Evolutionary conservation across 1,139 yeast species (phyloP), one percentile per base, ranked within the genome.

Genomic region (Candida glucosophila): DNA sequence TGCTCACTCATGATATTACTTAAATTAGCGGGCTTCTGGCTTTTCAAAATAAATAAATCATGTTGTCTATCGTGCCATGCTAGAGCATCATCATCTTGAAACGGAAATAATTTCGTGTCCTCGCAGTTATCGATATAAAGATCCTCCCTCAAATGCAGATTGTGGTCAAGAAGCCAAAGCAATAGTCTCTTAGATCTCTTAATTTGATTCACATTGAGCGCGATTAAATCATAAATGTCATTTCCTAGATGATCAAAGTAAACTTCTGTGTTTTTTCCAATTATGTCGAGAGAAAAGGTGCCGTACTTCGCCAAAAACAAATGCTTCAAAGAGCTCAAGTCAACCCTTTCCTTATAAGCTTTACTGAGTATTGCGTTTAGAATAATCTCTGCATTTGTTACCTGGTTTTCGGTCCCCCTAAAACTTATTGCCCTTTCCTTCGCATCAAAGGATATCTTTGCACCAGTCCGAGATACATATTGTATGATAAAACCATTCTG

Each of bases 401-500:
- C 42, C 31, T 58, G 64, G 10, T 40, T 29, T n/a, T 45, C 47
- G 0, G 64, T 55, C 2, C 67, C 67, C 11, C 35, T 28, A 20
- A 57, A 46, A 11, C 27, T 33, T 9, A 55, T 41, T 12, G 28
- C 27, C 16, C 41, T 41, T 11, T 39, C 29, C 4, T 32, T 28
- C 3, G 48, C 32, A 20, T 47, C 48, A 22, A 74, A 57, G 5
- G 61, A 51, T 24, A 76, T 54, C 30, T 59, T 58, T 8, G 77
- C 77, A 0, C 81, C 83, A 6, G 70, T 55, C 28, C 72, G 55
- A 4, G 73, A 55, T 57, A 77, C 59, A 26, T 65, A 57, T 24
- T 67, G 62, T 20, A 71, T 52, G 19, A 71, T 43, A 15, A 49
- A 47, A 4, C 75, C 77, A 24, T 59, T 58, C 25, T 62, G 52